These are phyloP conservation scores for Solanum gandarillasii DNA, from an alignment of 257 asterid species.

Conservation along the genomic window DNA sequence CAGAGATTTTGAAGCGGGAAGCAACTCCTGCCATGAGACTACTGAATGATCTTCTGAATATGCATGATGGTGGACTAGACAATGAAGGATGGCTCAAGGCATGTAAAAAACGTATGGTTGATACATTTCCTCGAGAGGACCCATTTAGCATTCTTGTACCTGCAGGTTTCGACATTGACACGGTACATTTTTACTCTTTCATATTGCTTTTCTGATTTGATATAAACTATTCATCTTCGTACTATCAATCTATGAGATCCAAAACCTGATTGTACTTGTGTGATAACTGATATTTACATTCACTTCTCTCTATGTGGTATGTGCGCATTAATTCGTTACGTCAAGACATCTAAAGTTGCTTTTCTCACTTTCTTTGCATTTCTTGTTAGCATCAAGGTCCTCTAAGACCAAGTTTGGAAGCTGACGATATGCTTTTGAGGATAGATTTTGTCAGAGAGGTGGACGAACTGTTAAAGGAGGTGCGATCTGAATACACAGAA, in stretches of 20 bases:
- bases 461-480: conserved; percentile 62
- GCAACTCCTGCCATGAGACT: conserved; percentile 91
- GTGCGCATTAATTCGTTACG: neutral
- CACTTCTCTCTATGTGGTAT: neutral
- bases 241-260: neutral
- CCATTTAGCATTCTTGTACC: conserved; percentile 93
- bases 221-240: neutral
- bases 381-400: conserved; percentile 73
- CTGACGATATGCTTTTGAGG: conserved; percentile 68
- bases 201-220: neutral
- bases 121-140: conserved; percentile 88
- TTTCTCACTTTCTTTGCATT: neutral
- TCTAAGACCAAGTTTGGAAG: conserved; percentile 44
- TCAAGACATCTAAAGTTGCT: neutral
- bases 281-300: neutral
- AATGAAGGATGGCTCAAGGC: conserved; percentile 81
- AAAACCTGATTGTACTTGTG: neutral
- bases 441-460: conserved; percentile 85
- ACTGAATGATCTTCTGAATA: conserved; percentile 69
- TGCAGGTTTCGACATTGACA: conserved; percentile 79
- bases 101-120: conserved; percentile 69
- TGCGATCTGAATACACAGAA: conserved; percentile 35
- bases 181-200: conserved; percentile 24
- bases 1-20: conserved; percentile 79
- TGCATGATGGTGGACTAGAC: conserved; percentile 76